Base-by-base conservation (phyloP, 108 stramenopile species). In the Seminavis robusta region DNA sequence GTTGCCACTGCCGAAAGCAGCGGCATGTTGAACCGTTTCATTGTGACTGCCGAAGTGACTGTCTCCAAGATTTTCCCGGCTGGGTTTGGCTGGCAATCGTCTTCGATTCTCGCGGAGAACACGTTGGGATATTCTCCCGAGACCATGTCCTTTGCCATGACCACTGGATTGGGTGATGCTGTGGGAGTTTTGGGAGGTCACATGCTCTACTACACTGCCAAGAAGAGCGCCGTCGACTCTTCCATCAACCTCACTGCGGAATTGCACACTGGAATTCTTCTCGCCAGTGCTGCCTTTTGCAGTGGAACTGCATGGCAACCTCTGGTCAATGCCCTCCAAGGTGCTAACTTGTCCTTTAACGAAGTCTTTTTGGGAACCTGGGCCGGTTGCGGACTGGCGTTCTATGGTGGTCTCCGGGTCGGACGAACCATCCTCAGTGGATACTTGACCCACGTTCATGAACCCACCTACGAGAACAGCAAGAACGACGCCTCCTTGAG, bases 1-100 rank as follows among this genome's bases (percentile, higher is more conserved):
- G n/a, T n/a, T n/a, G n/a, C n/a, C n/a, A n/a, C n/a, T n/a, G n/a
- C n/a, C n/a, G n/a, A n/a, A n/a, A n/a, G n/a, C 44, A 50, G 37
- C 5, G 20, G 47, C 4, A 31, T 84, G 37, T 44, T 48, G 6
- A 57, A 77, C 23, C 79, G 81, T 17, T 88, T 88, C 61, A 56
- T 59, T 13, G 42, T 67, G 32, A 81, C 80, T 13, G 78, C 74
- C 20, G 84, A 90, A 66, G 88, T 84, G 6, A 79, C 83, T 34
- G 63, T 90, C n/a, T 76, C 73, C 64, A 91, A 91, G 67, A 84
- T 91, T 49, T 87, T 91, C 54, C 89, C 89, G 25, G 89, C 89
- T 21, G 89, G 89, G 23, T 89, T 89, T 58, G 81, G 83, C n/a
- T 90, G 88, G 88, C 88, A 90, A 56, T 70, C 82, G 1, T 64